Conservation (phyloP, 2,329 filamentous ascomycete species). For the Neofusicoccum cordaticola region DNA sequence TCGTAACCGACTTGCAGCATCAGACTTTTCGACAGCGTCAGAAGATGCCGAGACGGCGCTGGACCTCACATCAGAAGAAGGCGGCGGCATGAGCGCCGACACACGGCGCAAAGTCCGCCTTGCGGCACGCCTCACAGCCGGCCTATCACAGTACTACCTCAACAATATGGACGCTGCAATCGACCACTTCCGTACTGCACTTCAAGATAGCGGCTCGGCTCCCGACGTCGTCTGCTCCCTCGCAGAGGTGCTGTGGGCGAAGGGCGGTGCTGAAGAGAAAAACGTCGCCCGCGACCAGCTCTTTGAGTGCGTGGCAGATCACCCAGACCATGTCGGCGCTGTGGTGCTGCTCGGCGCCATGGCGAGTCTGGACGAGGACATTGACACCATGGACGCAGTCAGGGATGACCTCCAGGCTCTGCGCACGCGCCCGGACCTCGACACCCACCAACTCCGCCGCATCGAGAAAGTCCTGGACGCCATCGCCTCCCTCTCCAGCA, state of each 20-base stretch:
- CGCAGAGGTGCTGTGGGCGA: constrained; percentile 90
- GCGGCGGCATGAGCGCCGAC: constrained; percentile 62
- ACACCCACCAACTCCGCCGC: constrained; percentile 61
- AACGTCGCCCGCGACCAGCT: constrained; percentile 75
- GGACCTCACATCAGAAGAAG: constrained; percentile 70
- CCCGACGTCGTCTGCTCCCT: constrained; percentile 85
- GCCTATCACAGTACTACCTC: constrained; percentile 75
- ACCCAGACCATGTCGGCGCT: constrained; percentile 73
- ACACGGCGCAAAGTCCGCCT: constrained; percentile 69
- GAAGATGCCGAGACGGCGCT: constrained; percentile 80
- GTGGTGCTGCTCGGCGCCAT: constrained; percentile 81
- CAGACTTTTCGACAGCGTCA: constrained; percentile 64
- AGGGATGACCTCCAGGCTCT: constrained; percentile 71
- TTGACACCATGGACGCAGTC: constrained; percentile 80
- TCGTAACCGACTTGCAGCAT: constrained; percentile 72
- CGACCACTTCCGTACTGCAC: constrained; percentile 73
- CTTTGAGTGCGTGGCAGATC: constrained; percentile 72
- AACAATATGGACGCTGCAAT: constrained; percentile 67
- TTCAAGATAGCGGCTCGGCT: constrained; percentile 71
- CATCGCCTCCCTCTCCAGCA: constrained; percentile 55
- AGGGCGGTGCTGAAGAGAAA: constrained; percentile 70
- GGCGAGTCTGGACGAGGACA: constrained; percentile 71
- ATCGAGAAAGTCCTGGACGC: constrained; percentile 75
- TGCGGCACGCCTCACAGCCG: constrained; percentile 81
- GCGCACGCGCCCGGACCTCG: constrained; percentile 64